Percentiles rank a stretch among this genome's conserved stretches.
Conservation (phyloP, 768 basidiomycete species). For the Lentinula edodes region DNA sequence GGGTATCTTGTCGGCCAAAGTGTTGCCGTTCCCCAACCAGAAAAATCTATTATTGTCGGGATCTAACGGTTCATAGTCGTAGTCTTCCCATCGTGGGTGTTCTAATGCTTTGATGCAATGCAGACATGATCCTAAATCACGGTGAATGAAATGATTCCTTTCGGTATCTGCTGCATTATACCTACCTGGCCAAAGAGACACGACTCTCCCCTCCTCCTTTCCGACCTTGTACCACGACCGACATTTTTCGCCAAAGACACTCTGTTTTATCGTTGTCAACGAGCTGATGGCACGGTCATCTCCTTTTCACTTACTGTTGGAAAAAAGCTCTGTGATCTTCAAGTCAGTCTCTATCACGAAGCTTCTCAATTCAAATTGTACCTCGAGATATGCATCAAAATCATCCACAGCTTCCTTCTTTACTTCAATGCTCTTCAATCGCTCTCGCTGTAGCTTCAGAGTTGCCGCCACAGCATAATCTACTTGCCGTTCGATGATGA, state of each 20-base stretch:
- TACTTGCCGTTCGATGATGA: conserved; percentile 50
- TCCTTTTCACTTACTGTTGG: conserved; percentile 25
- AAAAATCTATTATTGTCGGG: conserved; percentile 42
- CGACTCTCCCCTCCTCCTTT: conserved; percentile 51
- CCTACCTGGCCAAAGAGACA: conserved; percentile 56
- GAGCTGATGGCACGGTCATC: not conserved
- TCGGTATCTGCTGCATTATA: not conserved
- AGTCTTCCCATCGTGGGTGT: conserved; percentile 65
- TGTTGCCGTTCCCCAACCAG: conserved; percentile 61
- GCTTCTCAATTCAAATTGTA: conserved; percentile 15
- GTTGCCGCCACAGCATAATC: conserved; percentile 52
- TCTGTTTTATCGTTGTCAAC: conserved; percentile 25
- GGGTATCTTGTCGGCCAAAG: conserved; percentile 41
- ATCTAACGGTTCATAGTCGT: conserved; percentile 42
- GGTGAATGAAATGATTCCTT: not conserved
- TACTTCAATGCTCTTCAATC: conserved; percentile 55
- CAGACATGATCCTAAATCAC: conserved; percentile 38
- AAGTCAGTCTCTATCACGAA: not conserved
- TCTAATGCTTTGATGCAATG: conserved; percentile 44
- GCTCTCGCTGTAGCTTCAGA: conserved; percentile 57
- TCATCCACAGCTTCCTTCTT: conserved; percentile 56
- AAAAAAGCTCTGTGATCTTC: conserved; percentile 36
- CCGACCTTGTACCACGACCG: conserved; percentile 63
- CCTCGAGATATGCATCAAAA: conserved; percentile 56
- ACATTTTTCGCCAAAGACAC: conserved; percentile 53